These are phyloP conservation scores for Cordyceps cicadae DNA, from an alignment of 2,329 filamentous ascomycete species.

Conservation along the genomic window DNA sequence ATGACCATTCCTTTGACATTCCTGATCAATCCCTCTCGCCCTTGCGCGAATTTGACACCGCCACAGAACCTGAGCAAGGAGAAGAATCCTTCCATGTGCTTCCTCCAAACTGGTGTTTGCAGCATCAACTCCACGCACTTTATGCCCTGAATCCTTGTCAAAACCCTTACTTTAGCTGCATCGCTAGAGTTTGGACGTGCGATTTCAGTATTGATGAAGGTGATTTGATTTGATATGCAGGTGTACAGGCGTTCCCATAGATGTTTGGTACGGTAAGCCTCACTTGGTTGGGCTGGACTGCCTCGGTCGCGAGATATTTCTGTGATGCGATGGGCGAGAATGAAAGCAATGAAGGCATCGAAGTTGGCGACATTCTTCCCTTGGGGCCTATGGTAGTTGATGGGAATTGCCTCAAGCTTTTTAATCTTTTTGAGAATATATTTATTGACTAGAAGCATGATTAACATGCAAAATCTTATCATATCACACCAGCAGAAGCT, in stretches of 20 bases:
- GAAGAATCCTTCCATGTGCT: not conserved
- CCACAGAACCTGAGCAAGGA: not conserved
- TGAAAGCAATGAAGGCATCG: not conserved
- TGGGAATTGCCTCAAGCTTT: not conserved
- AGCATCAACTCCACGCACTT: constrained; percentile 1
- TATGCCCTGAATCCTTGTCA: not conserved
- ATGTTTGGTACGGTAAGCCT: not conserved
- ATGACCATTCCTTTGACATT: not conserved
- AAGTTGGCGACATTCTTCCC: not conserved
- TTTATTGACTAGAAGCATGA: not conserved
- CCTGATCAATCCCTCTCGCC: not conserved
- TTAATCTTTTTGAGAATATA: not conserved
- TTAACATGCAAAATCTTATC: not conserved
- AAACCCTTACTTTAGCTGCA: not conserved
- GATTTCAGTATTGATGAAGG: not conserved
- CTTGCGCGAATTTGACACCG: not conserved
- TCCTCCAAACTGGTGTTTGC: not conserved
- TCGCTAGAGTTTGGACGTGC: not conserved
- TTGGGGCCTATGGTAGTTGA: not conserved
- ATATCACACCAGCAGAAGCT: not conserved
- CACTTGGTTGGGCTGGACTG: not conserved
- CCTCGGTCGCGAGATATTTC: not conserved
- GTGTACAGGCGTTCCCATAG: constrained; percentile 1
- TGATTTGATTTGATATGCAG: not conserved
- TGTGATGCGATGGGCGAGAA: not conserved